Base-by-base conservation (phyloP, 805 yeast species). In the Kodamaea neixiangensis region DNA sequence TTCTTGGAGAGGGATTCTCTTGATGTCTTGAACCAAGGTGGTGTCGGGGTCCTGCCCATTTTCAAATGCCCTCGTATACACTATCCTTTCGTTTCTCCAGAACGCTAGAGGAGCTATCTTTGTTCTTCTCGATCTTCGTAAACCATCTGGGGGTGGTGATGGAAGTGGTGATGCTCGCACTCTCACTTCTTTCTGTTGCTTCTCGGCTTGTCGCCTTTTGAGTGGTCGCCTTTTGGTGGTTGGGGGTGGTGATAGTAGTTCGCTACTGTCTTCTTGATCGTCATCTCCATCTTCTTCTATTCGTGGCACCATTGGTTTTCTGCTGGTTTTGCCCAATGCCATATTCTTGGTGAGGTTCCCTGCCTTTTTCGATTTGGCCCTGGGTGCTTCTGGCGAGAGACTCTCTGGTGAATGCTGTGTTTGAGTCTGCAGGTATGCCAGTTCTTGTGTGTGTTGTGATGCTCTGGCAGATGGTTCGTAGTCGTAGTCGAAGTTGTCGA, bases 1-100 rank as follows among this genome's bases (percentile, higher is more conserved):
- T 40, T 81, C 80, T 47, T 83, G 82, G 6, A 85, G 77, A 0
- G 77, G 78, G 6, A 80, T 73, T 31, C 65, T 65, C 13, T 60
- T 55, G 19, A 71, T 66, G 49, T 70, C 73, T 11, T 55, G 57
- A 15, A 63, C 60, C 33, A 72, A 57, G 1, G 74, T 70, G 15
- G 75, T 69, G 48, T 80, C 80, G 4, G 79, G 76, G 50, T 76
- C 78, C 14, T 56, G 63, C 15, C 57, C 65, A 5, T 69, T 59
- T 35, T 65, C 69, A 37, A 55, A 33, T 5, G 74, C 72, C 34
- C 70, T 55, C 1, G 70, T 58, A 60, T 87, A 90, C 2, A 87
- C 79, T 25, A 87, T 79, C 53, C 82, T 74, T 66, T 90, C 97
- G 60, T 87, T 88, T 63, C 87, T 80, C 97, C 97, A 90, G 63